Evolutionary conservation across 805 yeast genomes (phyloP), one percentile per base, ranked within the genome.

Genomic region (Lachancea quebecensis): DNA sequence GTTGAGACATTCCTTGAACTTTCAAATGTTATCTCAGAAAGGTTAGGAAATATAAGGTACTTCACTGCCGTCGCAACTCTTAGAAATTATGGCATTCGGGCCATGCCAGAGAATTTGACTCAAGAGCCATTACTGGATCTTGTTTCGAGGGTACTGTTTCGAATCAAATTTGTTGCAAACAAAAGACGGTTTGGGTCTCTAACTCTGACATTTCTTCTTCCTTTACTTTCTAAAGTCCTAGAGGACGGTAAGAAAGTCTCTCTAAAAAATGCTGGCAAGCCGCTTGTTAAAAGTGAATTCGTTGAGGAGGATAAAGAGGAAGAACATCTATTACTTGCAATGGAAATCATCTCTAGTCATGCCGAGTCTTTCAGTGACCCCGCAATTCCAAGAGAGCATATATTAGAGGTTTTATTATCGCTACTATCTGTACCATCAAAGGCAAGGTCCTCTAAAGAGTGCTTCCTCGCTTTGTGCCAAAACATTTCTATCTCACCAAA

Each of bases 231-330:
- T 12, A 75, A 75, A 45, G 85, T 86, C 7, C 67, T 89, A 51
- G 78, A 79, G 44, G 75, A 73, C 38, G 93, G 95, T 48, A 81
- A 79, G 46, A 65, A 58, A 1, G 76, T 73, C 35, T 76, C 84
- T 1, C 55, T 76, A 43, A 74, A 69, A 50, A 77, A 75, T 54
- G 69, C 81, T 2, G 71, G 70, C 38, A 81, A 78, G 56, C 73
- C 69, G 2, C 62, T 67, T 9, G 68, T 73, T 1, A 82, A 80
- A 28, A 69, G 81, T 2, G 95, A 86, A 55, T 85, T 82, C 60
- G 75, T 75, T 28, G 91, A 87, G 45, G 95, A 86, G 60, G 87
- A 81, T 53, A 81, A 81, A n/a, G 89, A 85, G 58, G 96, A 90
- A 62, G 97, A 89, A 60, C 91, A 86, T 55, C 68, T 89, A 41